Evolutionary conservation across 225 moss, liverwort and hornwort genomes (phyloP).

Genomic region (Bryum argenteum): DNA sequence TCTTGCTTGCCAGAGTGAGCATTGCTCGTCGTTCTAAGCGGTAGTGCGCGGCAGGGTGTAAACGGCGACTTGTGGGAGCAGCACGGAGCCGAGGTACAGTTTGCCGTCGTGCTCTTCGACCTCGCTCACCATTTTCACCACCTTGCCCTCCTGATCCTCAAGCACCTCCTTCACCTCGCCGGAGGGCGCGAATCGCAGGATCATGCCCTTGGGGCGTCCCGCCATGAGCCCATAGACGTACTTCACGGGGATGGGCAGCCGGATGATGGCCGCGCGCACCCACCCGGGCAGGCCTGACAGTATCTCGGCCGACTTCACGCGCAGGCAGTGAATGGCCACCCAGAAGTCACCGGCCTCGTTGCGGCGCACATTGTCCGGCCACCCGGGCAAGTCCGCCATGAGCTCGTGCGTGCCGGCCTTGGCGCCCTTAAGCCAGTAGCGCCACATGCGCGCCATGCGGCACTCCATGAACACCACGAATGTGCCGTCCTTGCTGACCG

Average conservation of each 20-base stretch:
- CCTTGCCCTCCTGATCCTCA: constrained; percentile 68
- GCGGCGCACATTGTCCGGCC: constrained; percentile 82
- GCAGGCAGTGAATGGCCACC: constrained; percentile 76
- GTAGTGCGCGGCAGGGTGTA: constrained; percentile 43
- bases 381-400: constrained; percentile 74
- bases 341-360: constrained; percentile 90
- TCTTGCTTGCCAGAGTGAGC: too few relatives aligned
- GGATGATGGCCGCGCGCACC: constrained; percentile 48
- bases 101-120: constrained; percentile 86
- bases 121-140: constrained; percentile 69
- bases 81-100: constrained; percentile 76
- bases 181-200: constrained; percentile 43
- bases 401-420: constrained; percentile 71
- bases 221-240: constrained; percentile 49
- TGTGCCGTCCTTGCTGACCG: constrained; percentile 74
- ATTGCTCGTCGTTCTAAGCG: background rate
- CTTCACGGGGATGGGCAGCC: constrained; percentile 60
- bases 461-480: constrained; percentile 72
- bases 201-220: constrained; percentile 55
- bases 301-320: constrained; percentile 45
- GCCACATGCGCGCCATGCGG: constrained; percentile 65
- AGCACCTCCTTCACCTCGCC: constrained; percentile 61
- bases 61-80: constrained; percentile 70
- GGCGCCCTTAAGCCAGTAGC: constrained; percentile 86
- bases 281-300: constrained; percentile 43